phyloP scores from a whole-genome alignment of 2,329 filamentous ascomycete species.

The Dactylellina drechsleri region DNA sequence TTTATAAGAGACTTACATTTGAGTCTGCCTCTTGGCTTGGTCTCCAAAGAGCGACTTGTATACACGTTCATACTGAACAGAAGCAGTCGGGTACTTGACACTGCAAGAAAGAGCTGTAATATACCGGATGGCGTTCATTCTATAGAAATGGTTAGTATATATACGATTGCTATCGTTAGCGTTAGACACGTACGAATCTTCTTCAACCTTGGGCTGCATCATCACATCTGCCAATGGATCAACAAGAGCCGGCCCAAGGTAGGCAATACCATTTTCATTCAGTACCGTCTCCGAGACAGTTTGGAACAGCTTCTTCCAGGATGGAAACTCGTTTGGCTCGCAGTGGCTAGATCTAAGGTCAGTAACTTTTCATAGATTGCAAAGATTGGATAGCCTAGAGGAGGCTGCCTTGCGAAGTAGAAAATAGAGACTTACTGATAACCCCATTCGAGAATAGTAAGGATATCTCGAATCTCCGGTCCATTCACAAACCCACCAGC shows the following conservation, averaged over 20 bases:
- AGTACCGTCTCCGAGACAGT: constrained; percentile 21
- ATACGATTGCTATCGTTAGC: not conserved
- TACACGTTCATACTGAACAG: constrained; percentile 41
- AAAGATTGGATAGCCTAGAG: not conserved
- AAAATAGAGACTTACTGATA: constrained; percentile 55
- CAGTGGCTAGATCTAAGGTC: constrained; percentile 23
- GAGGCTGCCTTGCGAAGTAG: not conserved
- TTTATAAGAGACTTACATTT: constrained; percentile 25
- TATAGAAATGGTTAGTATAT: not conserved
- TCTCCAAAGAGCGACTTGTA: constrained; percentile 48
- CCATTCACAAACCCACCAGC: constrained; percentile 67
- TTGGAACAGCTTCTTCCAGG: constrained; percentile 38
- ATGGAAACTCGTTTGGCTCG: constrained; percentile 20
- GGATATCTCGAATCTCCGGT: constrained; percentile 75
- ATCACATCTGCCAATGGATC: constrained; percentile 42
- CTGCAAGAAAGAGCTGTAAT: constrained; percentile 23
- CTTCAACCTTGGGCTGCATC: constrained; percentile 45
- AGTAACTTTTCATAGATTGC: not conserved
- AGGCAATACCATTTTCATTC: constrained; percentile 40
- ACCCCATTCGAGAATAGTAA: constrained; percentile 74
- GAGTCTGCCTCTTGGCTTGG: constrained; percentile 28
- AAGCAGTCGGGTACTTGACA: constrained; percentile 29
- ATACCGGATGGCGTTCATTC: constrained; percentile 36
- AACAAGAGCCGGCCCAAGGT: constrained; percentile 46
- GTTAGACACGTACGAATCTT: constrained; percentile 34